phyloP scores from a whole-genome alignment of 129 eudicot species.

The Saposhnikovia divaricata region DNA sequence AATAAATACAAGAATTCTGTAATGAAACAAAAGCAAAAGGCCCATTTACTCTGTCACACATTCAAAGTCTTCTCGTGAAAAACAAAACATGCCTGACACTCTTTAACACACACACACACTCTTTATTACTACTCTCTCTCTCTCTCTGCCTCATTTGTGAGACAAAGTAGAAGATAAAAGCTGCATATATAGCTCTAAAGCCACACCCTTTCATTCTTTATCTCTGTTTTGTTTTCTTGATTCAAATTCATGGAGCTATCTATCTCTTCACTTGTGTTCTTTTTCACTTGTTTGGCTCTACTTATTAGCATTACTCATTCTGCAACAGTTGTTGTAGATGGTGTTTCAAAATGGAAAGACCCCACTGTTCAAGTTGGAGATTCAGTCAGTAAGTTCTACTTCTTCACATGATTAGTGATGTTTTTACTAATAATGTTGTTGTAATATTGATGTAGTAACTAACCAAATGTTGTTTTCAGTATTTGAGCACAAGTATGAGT shows the following conservation, averaged over 20 bases:
- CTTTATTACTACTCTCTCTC: constrained; percentile 5
- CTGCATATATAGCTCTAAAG: constrained; percentile 1
- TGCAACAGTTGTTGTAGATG: constrained; percentile 76
- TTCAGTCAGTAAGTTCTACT: constrained; percentile 58
- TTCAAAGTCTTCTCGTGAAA: constrained; percentile 37
- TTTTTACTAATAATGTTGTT: neutral
- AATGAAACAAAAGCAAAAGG: neutral
- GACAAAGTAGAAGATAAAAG: neutral
- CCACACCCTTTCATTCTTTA: neutral
- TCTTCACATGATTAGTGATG: neutral
- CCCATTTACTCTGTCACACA: constrained; percentile 17
- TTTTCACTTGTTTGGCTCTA: constrained; percentile 22
- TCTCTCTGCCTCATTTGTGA: neutral
- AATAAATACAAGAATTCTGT: constrained; percentile 22
- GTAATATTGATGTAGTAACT: too few species aligned
- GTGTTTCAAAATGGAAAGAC: constrained; percentile 71
- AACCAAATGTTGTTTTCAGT: too few species aligned
- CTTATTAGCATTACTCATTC: constrained; percentile 26
- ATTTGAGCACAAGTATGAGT: too few species aligned
- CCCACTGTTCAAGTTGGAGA: constrained; percentile 77
- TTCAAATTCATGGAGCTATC: constrained; percentile 17
- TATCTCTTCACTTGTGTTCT: neutral
- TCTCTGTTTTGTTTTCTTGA: constrained; percentile 4
- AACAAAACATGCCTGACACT: constrained; percentile 37
- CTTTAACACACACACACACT: constrained; percentile 16